A percentile compares a stretch with the other conserved stretches of the same genome.
These are phyloP conservation scores for Pseudocercospora eumusae DNA, from an alignment of 2,329 filamentous ascomycete species.

Conservation along the genomic window DNA sequence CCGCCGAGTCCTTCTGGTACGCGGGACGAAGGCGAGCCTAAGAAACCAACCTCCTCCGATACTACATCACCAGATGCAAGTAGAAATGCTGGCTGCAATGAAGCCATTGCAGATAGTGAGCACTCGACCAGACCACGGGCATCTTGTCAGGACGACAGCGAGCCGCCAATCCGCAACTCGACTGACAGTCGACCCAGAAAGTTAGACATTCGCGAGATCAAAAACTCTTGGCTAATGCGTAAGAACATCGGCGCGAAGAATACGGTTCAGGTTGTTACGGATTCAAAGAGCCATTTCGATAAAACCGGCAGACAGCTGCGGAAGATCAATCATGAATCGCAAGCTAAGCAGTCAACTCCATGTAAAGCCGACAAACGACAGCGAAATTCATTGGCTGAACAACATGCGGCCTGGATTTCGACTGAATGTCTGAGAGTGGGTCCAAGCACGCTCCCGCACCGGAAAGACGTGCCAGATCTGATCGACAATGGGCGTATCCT, in stretches of 20 bases:
- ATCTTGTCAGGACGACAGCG: not conserved
- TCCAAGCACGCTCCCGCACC: not conserved
- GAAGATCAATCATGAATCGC: not conserved
- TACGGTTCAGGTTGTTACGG: not conserved
- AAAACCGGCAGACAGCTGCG: not conserved
- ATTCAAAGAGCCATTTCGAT: not conserved
- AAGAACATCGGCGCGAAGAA: not conserved
- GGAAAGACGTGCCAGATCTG: not conserved
- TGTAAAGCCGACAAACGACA: not conserved
- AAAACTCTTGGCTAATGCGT: not conserved
- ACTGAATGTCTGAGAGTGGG: not conserved
- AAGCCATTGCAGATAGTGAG: not conserved
- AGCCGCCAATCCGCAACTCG: not conserved
- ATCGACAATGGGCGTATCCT: slow-evolving; percentile 1
- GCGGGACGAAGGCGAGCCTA: not conserved
- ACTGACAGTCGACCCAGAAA: not conserved
- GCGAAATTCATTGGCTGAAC: not conserved
- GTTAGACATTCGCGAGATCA: not conserved
- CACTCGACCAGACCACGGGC: not conserved
- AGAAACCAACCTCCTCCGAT: not conserved
- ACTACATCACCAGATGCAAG: not conserved
- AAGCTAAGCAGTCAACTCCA: not conserved
- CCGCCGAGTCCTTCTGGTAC: not conserved
- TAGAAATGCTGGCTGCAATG: not conserved
- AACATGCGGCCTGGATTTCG: not conserved